Base-by-base conservation (phyloP, 2,329 filamentous ascomycete species). In the Aspergillus alliaceus region DNA sequence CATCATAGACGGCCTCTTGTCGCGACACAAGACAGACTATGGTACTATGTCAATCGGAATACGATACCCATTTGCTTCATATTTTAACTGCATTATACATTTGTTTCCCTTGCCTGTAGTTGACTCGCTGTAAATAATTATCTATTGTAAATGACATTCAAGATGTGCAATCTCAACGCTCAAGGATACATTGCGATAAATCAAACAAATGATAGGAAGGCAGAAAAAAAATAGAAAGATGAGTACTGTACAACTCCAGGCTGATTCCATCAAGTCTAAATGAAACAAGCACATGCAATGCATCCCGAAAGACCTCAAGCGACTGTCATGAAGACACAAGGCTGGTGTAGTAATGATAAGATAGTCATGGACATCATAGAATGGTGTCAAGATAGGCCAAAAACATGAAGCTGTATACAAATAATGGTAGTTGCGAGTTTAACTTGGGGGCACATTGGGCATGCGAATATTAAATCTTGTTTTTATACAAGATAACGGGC, bases 221-320 rank as follows among this genome's bases (percentile, higher is more conserved):
- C 29, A 51, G 18, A 31, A 20, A 49, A 18, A 15, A 32, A 34
- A 48, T 35, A 51, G 39, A 51, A 24, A 22, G 42, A 55, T 20
- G 29, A 29, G 42, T 56, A 59, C 39, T 56, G 25, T 59, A 59
- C 57, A 59, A 59, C 57, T 59, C 57, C 57, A 46, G 42, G 25
- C 40, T 52, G 18, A 51, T 50, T 29, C 44, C 42, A 31, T 31
- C 47, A 50, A 40, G 20, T 54, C 32, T 57, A 50, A 57, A 54
- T 14, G 31, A 47, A 57, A 52, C 14, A n/a, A 20, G 25, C 40
- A 48, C 48, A 56, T 49, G 53, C 42, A 53, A 59, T 52, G 47
- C 42, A 51, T 48, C 40, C 34, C 27, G 48, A 44, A 40, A 58
- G 49, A 51, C 25, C 29, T 46, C 40, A 20, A 42, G 48, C 32